Evolutionary conservation across 225 moss, liverwort and hornwort genomes (phyloP).

Genomic region (Anthoceros angustus): DNA sequence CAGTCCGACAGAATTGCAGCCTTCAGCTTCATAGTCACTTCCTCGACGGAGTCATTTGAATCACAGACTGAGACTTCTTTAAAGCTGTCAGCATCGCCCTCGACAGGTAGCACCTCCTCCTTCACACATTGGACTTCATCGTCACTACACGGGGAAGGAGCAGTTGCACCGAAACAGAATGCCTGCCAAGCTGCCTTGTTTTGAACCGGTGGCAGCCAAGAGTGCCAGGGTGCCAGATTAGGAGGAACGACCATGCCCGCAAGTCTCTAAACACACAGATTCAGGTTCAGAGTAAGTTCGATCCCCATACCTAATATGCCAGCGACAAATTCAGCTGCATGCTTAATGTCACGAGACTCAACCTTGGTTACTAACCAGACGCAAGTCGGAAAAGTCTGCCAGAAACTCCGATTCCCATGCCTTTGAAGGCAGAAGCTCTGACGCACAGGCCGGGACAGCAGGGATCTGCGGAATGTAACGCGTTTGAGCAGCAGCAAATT

Average conservation of each 20-base stretch:
- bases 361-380: constrained; percentile 35
- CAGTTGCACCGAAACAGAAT: constrained; percentile 61
- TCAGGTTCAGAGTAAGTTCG: background rate
- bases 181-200: constrained; percentile 77
- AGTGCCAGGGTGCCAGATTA: constrained; percentile 17
- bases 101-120: constrained; percentile 9
- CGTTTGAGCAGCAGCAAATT: constrained; percentile 64
- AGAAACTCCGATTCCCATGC: constrained; percentile 69
- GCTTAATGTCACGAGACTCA: background rate
- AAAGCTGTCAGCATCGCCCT: constrained; percentile 13
- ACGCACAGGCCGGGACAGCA: constrained; percentile 44
- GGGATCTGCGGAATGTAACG: constrained; percentile 73
- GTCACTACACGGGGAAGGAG: constrained; percentile 6
- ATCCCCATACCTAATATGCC: background rate
- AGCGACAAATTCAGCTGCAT: no score
- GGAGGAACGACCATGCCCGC: constrained; percentile 13
- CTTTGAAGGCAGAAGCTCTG: constrained; percentile 53
- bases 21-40: background rate
- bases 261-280: constrained; percentile 13
- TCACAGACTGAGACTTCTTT: constrained; percentile 6
- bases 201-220: constrained; percentile 50
- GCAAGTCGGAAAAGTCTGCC: constrained; percentile 58
- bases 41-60: no score
- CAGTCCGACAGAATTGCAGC: no score
- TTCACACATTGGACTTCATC: constrained; percentile 25